Percentiles rank a stretch among this genome's conserved stretches.
Conservation (phyloP, 148 eudicot species). For the Rhododendron molle region DNA sequence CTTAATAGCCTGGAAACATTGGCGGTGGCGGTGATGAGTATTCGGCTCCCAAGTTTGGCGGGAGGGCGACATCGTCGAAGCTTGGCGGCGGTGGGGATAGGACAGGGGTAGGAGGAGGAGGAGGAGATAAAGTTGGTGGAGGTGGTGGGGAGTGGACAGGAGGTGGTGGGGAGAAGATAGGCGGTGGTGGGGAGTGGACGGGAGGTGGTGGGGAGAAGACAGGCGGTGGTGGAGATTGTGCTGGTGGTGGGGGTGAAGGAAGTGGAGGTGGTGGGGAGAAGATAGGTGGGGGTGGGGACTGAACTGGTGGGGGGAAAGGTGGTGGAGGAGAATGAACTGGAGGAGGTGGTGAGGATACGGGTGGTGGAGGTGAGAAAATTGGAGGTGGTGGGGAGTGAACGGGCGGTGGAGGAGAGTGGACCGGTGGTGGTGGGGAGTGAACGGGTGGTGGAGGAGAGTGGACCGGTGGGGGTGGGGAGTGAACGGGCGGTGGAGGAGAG, state of each 20-base stretch:
- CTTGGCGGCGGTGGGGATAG: conserved; percentile 4
- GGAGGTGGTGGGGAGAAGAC: conserved; percentile 3
- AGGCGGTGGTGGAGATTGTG: not conserved
- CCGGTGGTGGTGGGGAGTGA: not conserved
- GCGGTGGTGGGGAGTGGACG: not conserved
- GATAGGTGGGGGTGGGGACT: conserved; percentile 18
- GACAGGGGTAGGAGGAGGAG: conserved; percentile 2
- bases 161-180: too few species aligned
- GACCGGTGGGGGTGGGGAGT: not conserved
- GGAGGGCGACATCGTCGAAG: conserved; percentile 31
- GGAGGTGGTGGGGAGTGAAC: conserved; percentile 14
- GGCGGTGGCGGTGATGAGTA: conserved; percentile 73
- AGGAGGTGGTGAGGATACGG: conserved; percentile 16
- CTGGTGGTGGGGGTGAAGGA: conserved; percentile 13
- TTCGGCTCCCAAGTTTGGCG: conserved; percentile 44
- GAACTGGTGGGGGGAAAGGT: not conserved
- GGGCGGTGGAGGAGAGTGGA: conserved; percentile 3
- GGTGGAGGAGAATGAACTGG: conserved; percentile 7
- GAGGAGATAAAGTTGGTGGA: not conserved
- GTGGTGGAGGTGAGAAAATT: conserved; percentile 7
- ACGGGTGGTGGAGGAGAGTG: not conserved
- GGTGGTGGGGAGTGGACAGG: too few species aligned
- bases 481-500: not conserved
- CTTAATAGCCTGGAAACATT: conserved; percentile 31
- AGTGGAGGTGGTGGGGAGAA: conserved; percentile 18